Percentiles rank a stretch among this genome's conserved stretches.
Conservation (phyloP, 371 early-diverging fungal genomes). For the Cokeromyces recurvatus region DNA sequence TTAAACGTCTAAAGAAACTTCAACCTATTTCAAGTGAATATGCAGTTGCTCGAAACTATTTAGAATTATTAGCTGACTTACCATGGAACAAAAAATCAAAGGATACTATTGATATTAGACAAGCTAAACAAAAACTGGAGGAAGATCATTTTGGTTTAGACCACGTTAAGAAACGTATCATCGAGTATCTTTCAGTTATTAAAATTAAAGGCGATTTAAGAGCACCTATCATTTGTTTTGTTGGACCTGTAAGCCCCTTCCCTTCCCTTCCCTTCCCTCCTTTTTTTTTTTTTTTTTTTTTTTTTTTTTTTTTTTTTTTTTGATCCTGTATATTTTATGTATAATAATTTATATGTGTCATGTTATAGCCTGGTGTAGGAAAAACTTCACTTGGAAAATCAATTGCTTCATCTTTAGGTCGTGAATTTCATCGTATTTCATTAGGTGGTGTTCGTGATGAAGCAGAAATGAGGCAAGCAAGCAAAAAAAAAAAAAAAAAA, state of each 20-base stretch:
- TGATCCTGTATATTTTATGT: too few relatives aligned
- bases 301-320: too few relatives aligned
- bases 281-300: too few relatives aligned
- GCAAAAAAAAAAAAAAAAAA: too few relatives aligned
- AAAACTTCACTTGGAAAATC: slow-evolving; percentile 82
- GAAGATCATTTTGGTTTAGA: slow-evolving; percentile 82
- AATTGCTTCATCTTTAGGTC: slow-evolving; percentile 75
- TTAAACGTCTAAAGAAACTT: slow-evolving; percentile 70
- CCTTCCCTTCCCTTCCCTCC: neutral
- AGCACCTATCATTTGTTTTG: slow-evolving; percentile 83
- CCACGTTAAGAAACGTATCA: slow-evolving; percentile 76
- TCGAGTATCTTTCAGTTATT: slow-evolving; percentile 81
- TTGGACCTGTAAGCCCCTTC: slow-evolving; percentile 53
- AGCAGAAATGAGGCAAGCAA: slow-evolving; percentile 66
- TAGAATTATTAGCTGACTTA: slow-evolving; percentile 73
- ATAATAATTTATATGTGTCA: too few relatives aligned
- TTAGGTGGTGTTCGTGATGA: slow-evolving; percentile 89
- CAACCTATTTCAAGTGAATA: slow-evolving; percentile 77
- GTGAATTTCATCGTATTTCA: slow-evolving; percentile 80
- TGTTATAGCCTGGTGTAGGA: slow-evolving; percentile 67
- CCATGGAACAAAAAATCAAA: slow-evolving; percentile 69
- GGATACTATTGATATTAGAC: slow-evolving; percentile 64
- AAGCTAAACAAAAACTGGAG: slow-evolving; percentile 66
- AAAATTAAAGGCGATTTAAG: slow-evolving; percentile 73
- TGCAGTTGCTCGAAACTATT: slow-evolving; percentile 72